Evolutionary conservation across 2,329 filamentous ascomycete genomes (phyloP).

Genomic region (Apiospora marii): DNA sequence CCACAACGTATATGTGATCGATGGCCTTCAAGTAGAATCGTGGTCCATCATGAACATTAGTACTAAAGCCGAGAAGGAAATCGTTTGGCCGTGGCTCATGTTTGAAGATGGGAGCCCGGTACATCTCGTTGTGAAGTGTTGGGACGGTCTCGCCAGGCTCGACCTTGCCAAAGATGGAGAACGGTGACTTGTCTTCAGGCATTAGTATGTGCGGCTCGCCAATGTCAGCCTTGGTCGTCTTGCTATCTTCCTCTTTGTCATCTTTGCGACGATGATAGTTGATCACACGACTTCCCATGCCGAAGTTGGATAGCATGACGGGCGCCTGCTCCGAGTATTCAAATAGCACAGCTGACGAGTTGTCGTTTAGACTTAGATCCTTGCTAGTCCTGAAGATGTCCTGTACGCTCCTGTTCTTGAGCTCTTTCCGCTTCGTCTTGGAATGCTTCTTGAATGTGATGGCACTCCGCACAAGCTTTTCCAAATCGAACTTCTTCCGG

Average conservation of each 20-base stretch:
- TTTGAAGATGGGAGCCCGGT: conserved; percentile 90
- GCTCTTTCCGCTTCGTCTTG: conserved; percentile 80
- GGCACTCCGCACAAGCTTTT: conserved; percentile 50
- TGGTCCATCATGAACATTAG: conserved; percentile 79
- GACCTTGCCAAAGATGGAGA: conserved; percentile 93
- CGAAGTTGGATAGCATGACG: conserved; percentile 91
- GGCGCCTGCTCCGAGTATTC: conserved; percentile 97
- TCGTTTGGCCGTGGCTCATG: conserved; percentile 81
- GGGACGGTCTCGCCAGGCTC: conserved; percentile 90
- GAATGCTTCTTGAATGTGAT: conserved; percentile 58
- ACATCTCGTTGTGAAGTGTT: conserved; percentile 95
- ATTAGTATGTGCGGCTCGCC: conserved; percentile 89
- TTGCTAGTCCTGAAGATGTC: conserved; percentile 82
- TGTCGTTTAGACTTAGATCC: conserved; percentile 87
- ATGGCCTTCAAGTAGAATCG: conserved; percentile 87
- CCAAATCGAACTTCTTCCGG: conserved; percentile 75
- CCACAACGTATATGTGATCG: conserved; percentile 89
- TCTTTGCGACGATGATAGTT: conserved; percentile 95
- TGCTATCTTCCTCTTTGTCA: conserved; percentile 71
- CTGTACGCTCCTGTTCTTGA: conserved; percentile 79
- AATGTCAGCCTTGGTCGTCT: conserved; percentile 80
- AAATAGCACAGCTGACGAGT: conserved; percentile 84
- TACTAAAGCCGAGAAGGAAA: conserved; percentile 85
- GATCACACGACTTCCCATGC: conserved; percentile 95
- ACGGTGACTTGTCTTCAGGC: conserved; percentile 94